phyloP scores from a whole-genome alignment of 2,329 filamentous ascomycete species.

The Didymella sp. region DNA sequence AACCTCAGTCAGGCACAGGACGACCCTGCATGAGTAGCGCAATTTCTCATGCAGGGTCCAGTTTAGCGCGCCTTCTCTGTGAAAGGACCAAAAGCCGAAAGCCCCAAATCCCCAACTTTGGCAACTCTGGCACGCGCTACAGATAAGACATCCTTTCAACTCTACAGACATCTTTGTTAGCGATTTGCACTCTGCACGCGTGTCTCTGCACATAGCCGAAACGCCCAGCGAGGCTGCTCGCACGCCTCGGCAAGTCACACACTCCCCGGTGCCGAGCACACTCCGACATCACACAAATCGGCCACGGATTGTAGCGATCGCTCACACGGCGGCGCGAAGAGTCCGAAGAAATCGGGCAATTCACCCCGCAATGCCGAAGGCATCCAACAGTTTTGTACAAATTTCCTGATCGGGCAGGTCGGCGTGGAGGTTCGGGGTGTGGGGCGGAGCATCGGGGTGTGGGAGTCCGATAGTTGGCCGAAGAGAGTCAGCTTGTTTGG shows the following conservation, averaged over 20 bases:
- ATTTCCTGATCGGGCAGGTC: conserved; percentile 11
- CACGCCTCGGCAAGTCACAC: background rate
- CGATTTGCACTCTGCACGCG: background rate
- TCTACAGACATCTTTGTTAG: background rate
- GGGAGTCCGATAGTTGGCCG: conserved; percentile 9
- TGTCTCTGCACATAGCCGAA: conserved; percentile 1
- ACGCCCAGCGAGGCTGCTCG: background rate
- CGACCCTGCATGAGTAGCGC: conserved; percentile 9
- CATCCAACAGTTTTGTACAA: conserved; percentile 11
- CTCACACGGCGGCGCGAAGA: conserved; percentile 4
- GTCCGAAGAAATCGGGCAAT: conserved; percentile 17
- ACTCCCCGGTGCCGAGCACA: conserved; percentile 4
- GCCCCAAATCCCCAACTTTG: background rate
- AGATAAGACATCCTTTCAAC: background rate
- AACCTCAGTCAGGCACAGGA: conserved; percentile 6
- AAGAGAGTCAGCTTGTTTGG: conserved; percentile 2
- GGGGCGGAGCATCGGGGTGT: conserved; percentile 11
- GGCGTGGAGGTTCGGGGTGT: conserved; percentile 2
- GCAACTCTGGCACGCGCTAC: conserved; percentile 8
- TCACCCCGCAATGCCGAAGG: conserved; percentile 21
- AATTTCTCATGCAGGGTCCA: conserved; percentile 8
- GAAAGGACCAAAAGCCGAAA: background rate
- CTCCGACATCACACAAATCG: conserved; percentile 9
- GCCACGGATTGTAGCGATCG: conserved; percentile 1
- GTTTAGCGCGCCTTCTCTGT: background rate